Percentiles rank a stretch among this genome's conserved stretches.
Conservation (phyloP, 1,284 basidiomycete species). For the Ustilago xerochloae region DNA sequence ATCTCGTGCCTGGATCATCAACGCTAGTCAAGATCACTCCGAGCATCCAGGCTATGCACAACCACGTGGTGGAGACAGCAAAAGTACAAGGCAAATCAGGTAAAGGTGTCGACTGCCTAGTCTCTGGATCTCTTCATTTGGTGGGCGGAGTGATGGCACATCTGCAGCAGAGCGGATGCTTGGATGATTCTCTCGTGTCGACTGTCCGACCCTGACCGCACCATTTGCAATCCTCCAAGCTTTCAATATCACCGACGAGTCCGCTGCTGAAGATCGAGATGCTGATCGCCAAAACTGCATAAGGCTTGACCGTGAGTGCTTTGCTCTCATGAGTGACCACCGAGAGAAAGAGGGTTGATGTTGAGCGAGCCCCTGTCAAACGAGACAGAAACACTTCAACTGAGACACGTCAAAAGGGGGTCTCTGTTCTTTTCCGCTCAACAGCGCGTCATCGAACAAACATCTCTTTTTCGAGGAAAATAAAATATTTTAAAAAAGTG, state of each 20-base stretch:
- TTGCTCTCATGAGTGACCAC: too few species aligned
- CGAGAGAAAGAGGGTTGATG: background rate
- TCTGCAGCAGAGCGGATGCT: conserved; percentile 49
- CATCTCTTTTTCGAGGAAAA: background rate
- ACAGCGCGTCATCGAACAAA: background rate
- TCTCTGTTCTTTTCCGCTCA: background rate
- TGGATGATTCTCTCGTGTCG: conserved; percentile 58
- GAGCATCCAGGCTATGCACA: conserved; percentile 84
- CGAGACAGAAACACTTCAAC: background rate
- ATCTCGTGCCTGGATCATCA: conserved; percentile 26
- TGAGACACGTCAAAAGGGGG: background rate
- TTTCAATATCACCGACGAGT: background rate
- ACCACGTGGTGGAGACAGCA: conserved; percentile 65
- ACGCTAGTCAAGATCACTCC: conserved; percentile 76
- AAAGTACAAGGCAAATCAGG: conserved; percentile 71
- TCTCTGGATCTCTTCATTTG: conserved; percentile 91
- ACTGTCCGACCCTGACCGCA: conserved; percentile 23
- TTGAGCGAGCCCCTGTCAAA: background rate
- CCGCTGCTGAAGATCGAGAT: background rate
- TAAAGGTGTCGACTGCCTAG: conserved; percentile 76
- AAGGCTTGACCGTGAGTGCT: too few species aligned
- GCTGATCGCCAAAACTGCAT: too few species aligned
- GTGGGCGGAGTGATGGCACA: conserved; percentile 88
- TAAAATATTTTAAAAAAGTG: background rate
- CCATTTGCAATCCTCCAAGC: background rate